Percentiles rank a stretch among this genome's conserved stretches.
These are phyloP conservation scores for Cymodocea nodosa DNA, from an alignment of 116 monocot genomes.

Conservation along the genomic window DNA sequence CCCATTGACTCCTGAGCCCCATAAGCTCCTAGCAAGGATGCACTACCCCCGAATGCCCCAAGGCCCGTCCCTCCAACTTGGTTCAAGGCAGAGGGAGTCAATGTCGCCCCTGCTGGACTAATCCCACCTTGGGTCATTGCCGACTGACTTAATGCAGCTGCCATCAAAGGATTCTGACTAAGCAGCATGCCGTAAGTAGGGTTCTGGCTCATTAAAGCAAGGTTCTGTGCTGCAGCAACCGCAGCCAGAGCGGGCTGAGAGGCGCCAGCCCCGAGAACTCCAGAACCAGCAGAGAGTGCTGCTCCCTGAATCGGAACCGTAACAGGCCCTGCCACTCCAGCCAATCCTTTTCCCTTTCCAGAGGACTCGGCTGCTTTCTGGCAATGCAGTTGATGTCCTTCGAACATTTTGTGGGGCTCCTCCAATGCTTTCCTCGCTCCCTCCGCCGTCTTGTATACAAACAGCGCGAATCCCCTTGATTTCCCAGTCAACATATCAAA, in stretches of 20 bases:
- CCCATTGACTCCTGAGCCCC: conserved; percentile 14
- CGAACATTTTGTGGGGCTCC: conserved; percentile 63
- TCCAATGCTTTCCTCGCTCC: conserved; percentile 49
- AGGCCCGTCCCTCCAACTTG: conserved; percentile 8
- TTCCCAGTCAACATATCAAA: conserved; percentile 62
- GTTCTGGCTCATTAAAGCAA: conserved; percentile 21
- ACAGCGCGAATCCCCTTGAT: conserved; percentile 61
- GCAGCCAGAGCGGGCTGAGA: conserved; percentile 33
- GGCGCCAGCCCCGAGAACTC: conserved; percentile 1
- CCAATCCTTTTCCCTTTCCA: conserved; percentile 11
- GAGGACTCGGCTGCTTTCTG: conserved; percentile 20
- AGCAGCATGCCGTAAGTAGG: conserved; percentile 27
- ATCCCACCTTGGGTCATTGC: conserved; percentile 11
- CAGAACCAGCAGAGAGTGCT: conserved; percentile 5
- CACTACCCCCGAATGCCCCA: conserved; percentile 18
- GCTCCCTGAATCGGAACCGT: neutral
- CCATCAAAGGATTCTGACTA: conserved; percentile 31
- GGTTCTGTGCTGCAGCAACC: conserved; percentile 32
- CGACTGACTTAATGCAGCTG: conserved; percentile 21
- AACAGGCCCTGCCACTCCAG: neutral
- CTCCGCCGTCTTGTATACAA: conserved; percentile 60
- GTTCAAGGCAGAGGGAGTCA: conserved; percentile 7
- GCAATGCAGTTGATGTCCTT: conserved; percentile 46
- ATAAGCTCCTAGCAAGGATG: conserved; percentile 19
- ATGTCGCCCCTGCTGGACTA: conserved; percentile 10